Percentiles rank a stretch among this genome's conserved stretches.
Evolutionary conservation across 106 monocot species (phyloP).

Genomic region (Dendrobium catenatum): DNA sequence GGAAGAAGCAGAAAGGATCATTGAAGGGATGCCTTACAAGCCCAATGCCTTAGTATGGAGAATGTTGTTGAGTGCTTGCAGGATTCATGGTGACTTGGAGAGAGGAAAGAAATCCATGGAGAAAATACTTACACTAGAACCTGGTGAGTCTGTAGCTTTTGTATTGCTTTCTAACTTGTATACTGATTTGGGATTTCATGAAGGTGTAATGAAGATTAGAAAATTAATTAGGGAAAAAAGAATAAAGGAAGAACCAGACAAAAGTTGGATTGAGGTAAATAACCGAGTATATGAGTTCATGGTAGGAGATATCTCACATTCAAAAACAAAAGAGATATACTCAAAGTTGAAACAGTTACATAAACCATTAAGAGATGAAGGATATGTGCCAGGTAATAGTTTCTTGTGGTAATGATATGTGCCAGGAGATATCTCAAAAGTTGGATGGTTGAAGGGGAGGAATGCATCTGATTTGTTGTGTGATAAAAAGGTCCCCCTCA

Average conservation of each 20-base stretch:
- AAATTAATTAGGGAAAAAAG: constrained; percentile 28
- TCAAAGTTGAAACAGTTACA: constrained; percentile 9
- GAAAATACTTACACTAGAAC: constrained; percentile 22
- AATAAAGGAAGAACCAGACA: constrained; percentile 39
- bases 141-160: constrained; percentile 37
- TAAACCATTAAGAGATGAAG: constrained; percentile 29
- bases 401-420: not conserved
- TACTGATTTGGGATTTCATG: not conserved
- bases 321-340: constrained; percentile 25
- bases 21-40: constrained; percentile 30
- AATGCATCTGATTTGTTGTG: too few species aligned
- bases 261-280: constrained; percentile 35
- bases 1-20: constrained; percentile 30
- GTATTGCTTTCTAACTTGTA: constrained; percentile 30
- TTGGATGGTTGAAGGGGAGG: too few species aligned
- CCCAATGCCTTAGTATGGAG: constrained; percentile 31
- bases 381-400: constrained; percentile 1
- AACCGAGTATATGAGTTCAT: constrained; percentile 25
- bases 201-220: constrained; percentile 13
- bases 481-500: too few species aligned
- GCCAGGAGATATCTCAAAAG: too few species aligned
- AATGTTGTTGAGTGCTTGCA: constrained; percentile 41
- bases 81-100: constrained; percentile 28
- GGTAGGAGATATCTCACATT: constrained; percentile 33
- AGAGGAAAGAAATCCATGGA: constrained; percentile 37